Conservation (phyloP, 2,329 filamentous ascomycete genomes). For the Podosphaera aphanis region DNA sequence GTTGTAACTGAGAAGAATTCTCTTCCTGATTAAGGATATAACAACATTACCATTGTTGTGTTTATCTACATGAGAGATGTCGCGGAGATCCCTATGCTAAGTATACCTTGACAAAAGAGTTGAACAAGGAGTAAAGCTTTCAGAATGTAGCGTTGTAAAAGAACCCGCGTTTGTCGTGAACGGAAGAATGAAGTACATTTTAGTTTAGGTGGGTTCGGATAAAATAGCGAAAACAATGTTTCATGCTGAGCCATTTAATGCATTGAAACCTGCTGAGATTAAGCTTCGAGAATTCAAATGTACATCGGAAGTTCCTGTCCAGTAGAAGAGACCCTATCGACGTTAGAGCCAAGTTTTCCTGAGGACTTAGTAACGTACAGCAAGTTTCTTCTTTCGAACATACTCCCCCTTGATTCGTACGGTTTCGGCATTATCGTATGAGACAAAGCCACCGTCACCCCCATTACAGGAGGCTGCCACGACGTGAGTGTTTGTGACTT, state of each 20-base stretch:
- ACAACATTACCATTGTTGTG: no score
- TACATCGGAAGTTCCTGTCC: conserved; percentile 52
- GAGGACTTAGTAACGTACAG: conserved; percentile 18
- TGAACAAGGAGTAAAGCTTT: no score
- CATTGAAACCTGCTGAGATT: conserved; percentile 33
- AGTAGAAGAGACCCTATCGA: conserved; percentile 51
- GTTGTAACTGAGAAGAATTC: no score
- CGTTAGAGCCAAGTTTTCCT: conserved; percentile 2
- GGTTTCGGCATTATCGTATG: conserved; percentile 57
- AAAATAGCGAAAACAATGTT: not conserved
- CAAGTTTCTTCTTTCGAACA: conserved; percentile 46
- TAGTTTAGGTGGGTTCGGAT: no score
- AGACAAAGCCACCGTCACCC: conserved; percentile 53
- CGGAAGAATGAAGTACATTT: no score
- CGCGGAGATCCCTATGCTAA: no score
- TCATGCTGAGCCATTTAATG: conserved; percentile 21
- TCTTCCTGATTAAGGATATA: no score
- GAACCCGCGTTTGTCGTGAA: no score
- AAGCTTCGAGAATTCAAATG: conserved; percentile 32
- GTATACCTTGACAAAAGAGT: no score
- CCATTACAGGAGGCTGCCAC: conserved; percentile 52
- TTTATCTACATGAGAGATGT: no score
- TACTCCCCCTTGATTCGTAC: conserved; percentile 54
- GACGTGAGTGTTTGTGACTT: conserved; percentile 41
- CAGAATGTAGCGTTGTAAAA: no score